phyloP scores from a whole-genome alignment of 768 basidiomycete species.

The Leccinum truebloodii region DNA sequence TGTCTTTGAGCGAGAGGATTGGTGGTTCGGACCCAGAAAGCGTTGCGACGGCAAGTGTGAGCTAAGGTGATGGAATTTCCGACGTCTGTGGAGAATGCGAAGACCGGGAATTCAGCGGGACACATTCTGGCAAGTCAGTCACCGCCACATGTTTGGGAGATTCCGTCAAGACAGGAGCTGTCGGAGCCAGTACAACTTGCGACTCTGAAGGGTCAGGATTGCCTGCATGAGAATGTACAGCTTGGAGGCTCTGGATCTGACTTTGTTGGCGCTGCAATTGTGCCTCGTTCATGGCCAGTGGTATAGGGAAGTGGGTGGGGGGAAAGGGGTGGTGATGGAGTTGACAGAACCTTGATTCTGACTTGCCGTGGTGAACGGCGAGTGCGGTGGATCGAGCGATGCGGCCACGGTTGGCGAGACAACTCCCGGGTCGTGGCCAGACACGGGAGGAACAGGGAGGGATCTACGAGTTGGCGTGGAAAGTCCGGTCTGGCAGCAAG shows the following conservation, averaged over 20 bases:
- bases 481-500: constrained; percentile 19
- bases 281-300: constrained; percentile 37
- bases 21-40: background rate
- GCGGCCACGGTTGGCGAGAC: background rate
- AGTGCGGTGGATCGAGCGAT: constrained; percentile 27
- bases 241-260: constrained; percentile 25
- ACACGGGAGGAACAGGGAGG: constrained; percentile 26
- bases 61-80: constrained; percentile 8
- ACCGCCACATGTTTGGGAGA: constrained; percentile 24
- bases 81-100: constrained; percentile 9
- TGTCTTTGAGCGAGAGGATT: background rate
- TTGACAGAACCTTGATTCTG: constrained; percentile 34
- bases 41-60: background rate
- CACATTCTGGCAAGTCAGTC: constrained; percentile 7
- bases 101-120: constrained; percentile 2
- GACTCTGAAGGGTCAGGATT: constrained; percentile 5
- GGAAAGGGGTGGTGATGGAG: constrained; percentile 68
- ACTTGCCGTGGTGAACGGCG: constrained; percentile 18
- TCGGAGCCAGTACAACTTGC: constrained; percentile 3
- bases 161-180: constrained; percentile 15
- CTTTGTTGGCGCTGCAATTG: constrained; percentile 28
- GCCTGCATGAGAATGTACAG: background rate
- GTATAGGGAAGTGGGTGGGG: constrained; percentile 70
- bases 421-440: constrained; percentile 14
- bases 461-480: background rate